Evolutionary conservation across 768 basidiomycete species (phyloP), one percentile per base, ranked within the genome.

Genomic region (Pulveroboletus frians): DNA sequence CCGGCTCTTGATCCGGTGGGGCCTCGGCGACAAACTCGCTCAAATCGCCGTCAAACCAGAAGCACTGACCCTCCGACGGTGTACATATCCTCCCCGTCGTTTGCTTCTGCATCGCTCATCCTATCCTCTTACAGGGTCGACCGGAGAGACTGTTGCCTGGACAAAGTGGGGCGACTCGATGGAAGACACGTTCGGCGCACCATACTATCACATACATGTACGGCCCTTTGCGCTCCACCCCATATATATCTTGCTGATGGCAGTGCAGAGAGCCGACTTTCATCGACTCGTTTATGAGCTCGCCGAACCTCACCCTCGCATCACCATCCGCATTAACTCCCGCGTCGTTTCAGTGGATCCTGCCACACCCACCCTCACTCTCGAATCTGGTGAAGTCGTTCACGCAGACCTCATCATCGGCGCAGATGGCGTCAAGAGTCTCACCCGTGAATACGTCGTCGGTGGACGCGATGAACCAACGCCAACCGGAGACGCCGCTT

Each of bases 401-500:
- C 51, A 55, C 7, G 69, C 73, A 1, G 76, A 79, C 47, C 55
- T 79, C 20, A 63, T 77, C 27, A 69, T 79, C 10, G 77, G 76
- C 4, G 75, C 76, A 4, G 78, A 80, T 50, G 79, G 79, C 8
- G 68, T 77, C 43, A 81, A 77, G 64, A 81, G 80, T 55, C 51
- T 65, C 14, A 55, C 80, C 1, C 75, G 76, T 2, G 61, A 76
- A 54, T 67, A 75, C 29, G 71, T 77, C 30, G 73, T 82, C n/a
- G 73, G 79, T 1, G 73, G 72, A 0, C 65, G 65, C 0, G 70
- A 74, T 37, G 70, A 71, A 30, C 70, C 76, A 0, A 73, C 72
- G 0, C 71, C 79, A 4, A 84, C 84, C 0, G 84, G 82, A 0
- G 81, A 85, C 55, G 77, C 79, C 0, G 83, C 80, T 0, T 85